Conservation (phyloP, 1,284 basidiomycete genomes). For the Rhodotorula sp. region DNA sequence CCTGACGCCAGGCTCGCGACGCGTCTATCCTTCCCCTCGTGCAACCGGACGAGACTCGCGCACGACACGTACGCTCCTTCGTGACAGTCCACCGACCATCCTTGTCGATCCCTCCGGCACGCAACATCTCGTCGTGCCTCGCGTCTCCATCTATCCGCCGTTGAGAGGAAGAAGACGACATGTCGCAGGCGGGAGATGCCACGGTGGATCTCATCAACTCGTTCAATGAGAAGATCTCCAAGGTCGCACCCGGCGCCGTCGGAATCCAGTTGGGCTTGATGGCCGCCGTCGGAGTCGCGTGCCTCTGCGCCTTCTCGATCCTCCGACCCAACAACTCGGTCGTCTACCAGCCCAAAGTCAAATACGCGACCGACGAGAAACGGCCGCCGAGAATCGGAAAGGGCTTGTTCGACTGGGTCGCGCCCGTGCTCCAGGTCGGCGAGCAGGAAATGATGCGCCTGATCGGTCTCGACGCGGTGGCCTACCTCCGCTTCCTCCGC, state of each 20-base stretch:
- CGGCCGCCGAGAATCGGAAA: constrained; percentile 74
- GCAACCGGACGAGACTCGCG: too few species aligned
- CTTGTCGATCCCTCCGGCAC: too few species aligned
- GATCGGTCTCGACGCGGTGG: constrained; percentile 85
- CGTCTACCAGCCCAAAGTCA: constrained; percentile 80
- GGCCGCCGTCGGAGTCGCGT: constrained; percentile 51
- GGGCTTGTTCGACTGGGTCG: constrained; percentile 66
- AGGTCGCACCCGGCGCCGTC: constrained; percentile 20
- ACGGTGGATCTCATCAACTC: constrained; percentile 12
- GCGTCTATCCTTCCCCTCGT: too few species aligned
- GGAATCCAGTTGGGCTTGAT: constrained; percentile 64
- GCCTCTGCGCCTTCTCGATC: constrained; percentile 69
- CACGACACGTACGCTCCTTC: too few species aligned
- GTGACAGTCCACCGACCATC: too few species aligned
- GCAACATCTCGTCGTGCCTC: too few species aligned
- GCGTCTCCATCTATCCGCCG: too few species aligned
- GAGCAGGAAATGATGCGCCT: constrained; percentile 86
- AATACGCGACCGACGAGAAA: constrained; percentile 80
- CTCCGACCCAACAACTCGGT: constrained; percentile 74
- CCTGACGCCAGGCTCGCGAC: too few species aligned
- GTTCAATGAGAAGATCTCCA: constrained; percentile 18
- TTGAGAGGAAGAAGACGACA: background rate
- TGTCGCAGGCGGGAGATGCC: constrained; percentile 19
- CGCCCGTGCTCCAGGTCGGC: constrained; percentile 73
- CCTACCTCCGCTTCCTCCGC: constrained; percentile 86